Percentiles rank a stretch among this genome's conserved stretches.
These are phyloP conservation scores for Curvularia lunata DNA, from an alignment of 2,329 filamentous ascomycete species.

Conservation along the genomic window DNA sequence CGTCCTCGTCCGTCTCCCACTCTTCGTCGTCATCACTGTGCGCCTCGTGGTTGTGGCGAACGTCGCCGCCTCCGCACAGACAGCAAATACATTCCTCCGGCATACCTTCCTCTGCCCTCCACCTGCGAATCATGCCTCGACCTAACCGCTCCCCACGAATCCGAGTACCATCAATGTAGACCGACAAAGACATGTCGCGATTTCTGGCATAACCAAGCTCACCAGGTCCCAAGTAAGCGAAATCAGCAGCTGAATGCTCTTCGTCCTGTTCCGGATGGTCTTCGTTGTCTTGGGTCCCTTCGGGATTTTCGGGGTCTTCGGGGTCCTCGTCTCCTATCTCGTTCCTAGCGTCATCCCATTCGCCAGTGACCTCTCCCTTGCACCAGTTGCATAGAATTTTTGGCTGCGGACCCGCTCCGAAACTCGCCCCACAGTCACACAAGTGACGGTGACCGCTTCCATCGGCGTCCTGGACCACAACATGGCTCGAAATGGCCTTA, in stretches of 20 bases:
- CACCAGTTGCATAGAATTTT: constrained; percentile 20
- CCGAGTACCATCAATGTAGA: constrained; percentile 2
- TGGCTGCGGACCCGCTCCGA: background rate
- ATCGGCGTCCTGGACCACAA: background rate
- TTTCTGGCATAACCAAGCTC: constrained; percentile 7
- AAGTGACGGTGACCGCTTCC: constrained; percentile 3
- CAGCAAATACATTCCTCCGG: constrained; percentile 10
- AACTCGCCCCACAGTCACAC: constrained; percentile 12
- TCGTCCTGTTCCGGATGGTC: constrained; percentile 3
- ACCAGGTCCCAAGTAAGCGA: background rate
- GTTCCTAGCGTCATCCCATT: constrained; percentile 1
- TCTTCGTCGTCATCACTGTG: background rate
- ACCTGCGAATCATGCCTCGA: constrained; percentile 4
- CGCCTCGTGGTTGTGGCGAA: background rate
- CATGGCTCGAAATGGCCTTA: background rate
- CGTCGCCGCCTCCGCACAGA: background rate
- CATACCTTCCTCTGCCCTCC: constrained; percentile 3
- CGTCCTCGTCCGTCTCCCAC: background rate
- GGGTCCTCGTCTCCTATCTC: background rate
- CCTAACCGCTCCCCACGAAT: constrained; percentile 8
- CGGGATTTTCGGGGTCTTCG: constrained; percentile 1
- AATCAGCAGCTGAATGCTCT: constrained; percentile 13
- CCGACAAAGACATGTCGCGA: constrained; percentile 6
- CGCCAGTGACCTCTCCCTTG: constrained; percentile 6
- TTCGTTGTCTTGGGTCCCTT: background rate